Conservation (phyloP, 2,329 filamentous ascomycete genomes). For the Calonectria honghensis region DNA sequence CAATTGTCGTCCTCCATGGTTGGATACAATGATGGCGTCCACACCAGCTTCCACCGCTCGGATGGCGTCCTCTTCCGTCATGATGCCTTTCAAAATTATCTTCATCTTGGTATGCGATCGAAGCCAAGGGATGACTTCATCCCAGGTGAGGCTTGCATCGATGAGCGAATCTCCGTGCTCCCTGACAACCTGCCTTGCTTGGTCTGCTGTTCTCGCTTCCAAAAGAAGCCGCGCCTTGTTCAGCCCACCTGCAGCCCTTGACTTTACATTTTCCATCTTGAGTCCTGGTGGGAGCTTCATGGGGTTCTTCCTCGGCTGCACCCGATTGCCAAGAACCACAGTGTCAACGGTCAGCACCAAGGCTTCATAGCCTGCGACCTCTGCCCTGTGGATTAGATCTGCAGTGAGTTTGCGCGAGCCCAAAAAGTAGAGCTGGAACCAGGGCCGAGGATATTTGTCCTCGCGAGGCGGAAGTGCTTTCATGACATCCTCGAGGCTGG, state of each 20-base stretch:
- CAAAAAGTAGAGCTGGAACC: conserved; percentile 48
- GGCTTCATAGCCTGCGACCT: conserved; percentile 55
- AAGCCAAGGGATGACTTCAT: conserved; percentile 48
- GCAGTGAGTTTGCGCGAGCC: conserved; percentile 39
- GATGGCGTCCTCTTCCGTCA: conserved; percentile 30
- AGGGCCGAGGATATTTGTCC: conserved; percentile 41
- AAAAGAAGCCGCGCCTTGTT: conserved; percentile 38
- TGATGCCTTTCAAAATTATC: conserved; percentile 47
- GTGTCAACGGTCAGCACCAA: conserved; percentile 57
- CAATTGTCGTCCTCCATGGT: conserved; percentile 32
- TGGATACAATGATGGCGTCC: conserved; percentile 32
- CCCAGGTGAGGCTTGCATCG: conserved; percentile 50
- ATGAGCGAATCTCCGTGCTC: conserved; percentile 42
- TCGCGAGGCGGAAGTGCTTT: conserved; percentile 37
- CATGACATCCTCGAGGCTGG: conserved; percentile 55
- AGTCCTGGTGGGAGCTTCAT: conserved; percentile 49
- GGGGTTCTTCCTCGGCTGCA: conserved; percentile 55
- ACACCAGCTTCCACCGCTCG: conserved; percentile 16
- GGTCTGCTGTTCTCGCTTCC: conserved; percentile 46
- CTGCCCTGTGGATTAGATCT: conserved; percentile 53
- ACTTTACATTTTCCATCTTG: conserved; percentile 49
- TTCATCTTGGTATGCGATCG: conserved; percentile 50
- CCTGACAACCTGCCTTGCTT: conserved; percentile 44
- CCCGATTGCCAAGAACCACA: conserved; percentile 55
- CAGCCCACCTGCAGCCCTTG: background rate